Conservation (phyloP, 768 basidiomycete genomes). For the Psilocybe cubensis region DNA sequence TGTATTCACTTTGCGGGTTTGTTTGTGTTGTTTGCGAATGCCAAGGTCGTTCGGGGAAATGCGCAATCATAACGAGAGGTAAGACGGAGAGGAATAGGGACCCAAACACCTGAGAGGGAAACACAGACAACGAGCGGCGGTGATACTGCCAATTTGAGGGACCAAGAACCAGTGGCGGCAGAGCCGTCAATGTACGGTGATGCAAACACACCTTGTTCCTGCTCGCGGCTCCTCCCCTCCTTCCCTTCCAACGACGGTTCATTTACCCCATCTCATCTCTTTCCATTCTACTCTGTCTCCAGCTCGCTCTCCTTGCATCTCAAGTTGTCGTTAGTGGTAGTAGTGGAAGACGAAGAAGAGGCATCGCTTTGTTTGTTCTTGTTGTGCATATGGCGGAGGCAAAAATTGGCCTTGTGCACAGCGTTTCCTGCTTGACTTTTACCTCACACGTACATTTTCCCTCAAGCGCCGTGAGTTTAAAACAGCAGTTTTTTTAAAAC, state of each 20-base stretch:
- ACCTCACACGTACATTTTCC: slow-evolving; percentile 77
- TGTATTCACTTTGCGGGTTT: not conserved
- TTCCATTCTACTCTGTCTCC: slow-evolving; percentile 56
- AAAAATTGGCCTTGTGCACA: no score
- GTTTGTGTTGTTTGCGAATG: not conserved
- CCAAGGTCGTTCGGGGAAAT: slow-evolving; percentile 7
- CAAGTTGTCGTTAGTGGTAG: slow-evolving; percentile 13
- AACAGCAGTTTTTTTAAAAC: slow-evolving; percentile 52
- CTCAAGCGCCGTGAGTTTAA: slow-evolving; percentile 64
- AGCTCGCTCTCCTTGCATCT: slow-evolving; percentile 34
- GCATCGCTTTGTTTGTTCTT: slow-evolving; percentile 38
- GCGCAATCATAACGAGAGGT: not conserved
- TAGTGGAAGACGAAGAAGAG: not conserved
- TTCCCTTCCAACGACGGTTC: slow-evolving; percentile 67
- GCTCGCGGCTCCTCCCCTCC: slow-evolving; percentile 48
- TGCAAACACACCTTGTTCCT: slow-evolving; percentile 8
- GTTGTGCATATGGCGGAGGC: slow-evolving; percentile 58
- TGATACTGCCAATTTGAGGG: no score
- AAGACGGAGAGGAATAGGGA: no score
- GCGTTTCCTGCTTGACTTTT: slow-evolving; percentile 72
- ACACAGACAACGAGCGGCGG: no score
- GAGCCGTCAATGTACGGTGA: no score
- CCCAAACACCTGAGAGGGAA: no score
- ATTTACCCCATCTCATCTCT: slow-evolving; percentile 70
- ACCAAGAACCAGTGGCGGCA: no score